A percentile compares a stretch with the other conserved stretches of the same genome.
Conservation (phyloP, 192 early-diverging fungal species). For the Spinellus fusiger region DNA sequence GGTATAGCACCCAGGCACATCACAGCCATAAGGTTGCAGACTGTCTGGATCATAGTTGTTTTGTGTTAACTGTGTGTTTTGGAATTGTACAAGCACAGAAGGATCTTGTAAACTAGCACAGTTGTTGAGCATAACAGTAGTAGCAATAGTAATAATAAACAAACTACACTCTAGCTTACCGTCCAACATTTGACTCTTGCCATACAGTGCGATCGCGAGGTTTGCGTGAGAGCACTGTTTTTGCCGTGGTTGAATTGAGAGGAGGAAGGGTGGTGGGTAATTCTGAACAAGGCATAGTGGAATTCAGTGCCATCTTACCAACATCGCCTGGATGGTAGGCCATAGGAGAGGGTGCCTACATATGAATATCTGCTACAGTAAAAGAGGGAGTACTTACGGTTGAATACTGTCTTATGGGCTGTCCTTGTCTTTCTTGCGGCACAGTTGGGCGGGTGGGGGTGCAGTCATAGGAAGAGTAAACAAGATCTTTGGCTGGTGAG, state of each 20-base stretch:
- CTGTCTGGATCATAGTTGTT: background rate
- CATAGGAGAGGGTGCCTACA: background rate
- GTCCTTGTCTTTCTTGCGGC: background rate
- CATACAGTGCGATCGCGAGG: slow-evolving; percentile 38
- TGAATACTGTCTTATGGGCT: background rate
- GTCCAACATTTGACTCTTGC: slow-evolving; percentile 70
- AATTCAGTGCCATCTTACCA: slow-evolving; percentile 9
- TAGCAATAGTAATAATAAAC: background rate
- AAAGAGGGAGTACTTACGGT: too few relatives aligned
- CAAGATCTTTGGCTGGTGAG: too few relatives aligned
- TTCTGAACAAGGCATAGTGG: slow-evolving; percentile 9
- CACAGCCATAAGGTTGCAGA: slow-evolving; percentile 36
- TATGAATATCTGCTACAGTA: background rate
- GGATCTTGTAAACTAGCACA: slow-evolving; percentile 11
- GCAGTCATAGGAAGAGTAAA: too few relatives aligned
- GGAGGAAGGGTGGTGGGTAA: slow-evolving; percentile 18
- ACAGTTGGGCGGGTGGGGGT: too few relatives aligned
- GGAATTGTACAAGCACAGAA: slow-evolving; percentile 25
- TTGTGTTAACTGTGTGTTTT: background rate
- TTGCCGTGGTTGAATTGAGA: background rate
- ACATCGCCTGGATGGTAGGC: slow-evolving; percentile 12
- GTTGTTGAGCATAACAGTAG: background rate
- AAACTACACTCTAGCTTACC: slow-evolving; percentile 44
- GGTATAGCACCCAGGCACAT: slow-evolving; percentile 22
- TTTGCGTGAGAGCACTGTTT: background rate